Base-by-base conservation (phyloP, 2,329 filamentous ascomycete genomes). In the Xylaria polymorpha region DNA sequence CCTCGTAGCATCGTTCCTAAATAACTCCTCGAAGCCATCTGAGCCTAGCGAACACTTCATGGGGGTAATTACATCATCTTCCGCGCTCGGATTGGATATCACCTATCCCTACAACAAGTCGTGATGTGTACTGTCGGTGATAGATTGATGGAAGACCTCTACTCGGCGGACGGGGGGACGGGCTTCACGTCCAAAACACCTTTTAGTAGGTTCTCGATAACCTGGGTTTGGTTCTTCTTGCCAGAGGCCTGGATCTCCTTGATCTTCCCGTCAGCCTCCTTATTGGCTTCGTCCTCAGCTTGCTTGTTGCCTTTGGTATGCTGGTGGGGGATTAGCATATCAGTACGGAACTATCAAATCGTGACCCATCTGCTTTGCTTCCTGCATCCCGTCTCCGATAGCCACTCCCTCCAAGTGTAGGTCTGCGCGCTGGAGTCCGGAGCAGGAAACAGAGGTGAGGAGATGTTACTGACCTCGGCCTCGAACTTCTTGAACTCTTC, bases 401-500 rank as follows among this genome's bases (percentile, higher is more conserved):
- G 4, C 15, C 22, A 15, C 35, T 44, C 48, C 18, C 25, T 3
- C 29, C 37, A 41, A 9, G 15, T 15, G 22, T n/a, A 46, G 53
- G 35, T 29, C 22, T 22, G 48, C 44, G 39, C 22, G 9, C 6
- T 6, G 48, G 25, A 35, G 51, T n/a, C 15, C 15, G 29, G 10
- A 50, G 48, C 32, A n/a, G 29, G 29, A 43, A 37, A 56, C 7
- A 56, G 37, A 48, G 41, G 37, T n/a, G n/a, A n/a, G 22, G 41
- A n/a, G 50, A 10, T 35, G 46, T 32, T 62, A 58, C 67, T 71
- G 53, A 88, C 86, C 84, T 89, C 85, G 72, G 93, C 87, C 85
- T 98, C 94, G 78, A 97, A 98, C 80, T 92, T 91, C 86, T 96
- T 95, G 85, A 94, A 98, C 82, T 98, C 95, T 43, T 92, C 88